Evolutionary conservation across 1,139 yeast genomes (phyloP).

Genomic region (Yamadazyma blattariae): DNA sequence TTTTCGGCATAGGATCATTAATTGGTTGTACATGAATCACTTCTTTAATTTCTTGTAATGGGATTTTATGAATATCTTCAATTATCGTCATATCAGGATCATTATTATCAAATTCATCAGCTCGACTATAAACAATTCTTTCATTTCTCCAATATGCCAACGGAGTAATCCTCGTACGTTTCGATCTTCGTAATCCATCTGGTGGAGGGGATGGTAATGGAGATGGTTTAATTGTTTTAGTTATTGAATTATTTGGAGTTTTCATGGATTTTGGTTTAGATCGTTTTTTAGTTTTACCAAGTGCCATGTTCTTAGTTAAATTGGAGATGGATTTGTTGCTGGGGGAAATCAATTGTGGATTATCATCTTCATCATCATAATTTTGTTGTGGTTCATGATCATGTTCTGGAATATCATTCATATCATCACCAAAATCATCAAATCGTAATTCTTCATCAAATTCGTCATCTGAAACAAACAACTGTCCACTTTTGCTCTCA

Average conservation of each 20-base stretch:
- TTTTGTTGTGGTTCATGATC: background rate
- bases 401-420: background rate
- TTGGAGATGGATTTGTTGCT: conserved; percentile 13
- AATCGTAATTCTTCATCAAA: conserved; percentile 6
- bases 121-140: conserved; percentile 59
- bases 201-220: conserved; percentile 48
- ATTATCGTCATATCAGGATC: conserved; percentile 36
- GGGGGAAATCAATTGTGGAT: background rate
- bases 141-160: conserved; percentile 88
- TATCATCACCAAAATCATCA: conserved; percentile 9
- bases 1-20: background rate
- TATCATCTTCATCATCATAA: background rate
- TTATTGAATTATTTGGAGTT: background rate
- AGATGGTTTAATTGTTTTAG: conserved; percentile 20
- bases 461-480: conserved; percentile 5
- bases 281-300: conserved; percentile 23
- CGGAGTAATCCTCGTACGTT: conserved; percentile 67
- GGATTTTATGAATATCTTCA: conserved; percentile 34
- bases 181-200: conserved; percentile 49
- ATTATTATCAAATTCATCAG: conserved; percentile 33
- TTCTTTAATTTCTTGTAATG: conserved; percentile 59
- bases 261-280: background rate
- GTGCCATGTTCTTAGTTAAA: conserved; percentile 43
- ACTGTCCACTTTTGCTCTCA: background rate
- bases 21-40: conserved; percentile 50